Conservation (phyloP, 805 yeast species). For the Saccharomycopsis sp. region DNA sequence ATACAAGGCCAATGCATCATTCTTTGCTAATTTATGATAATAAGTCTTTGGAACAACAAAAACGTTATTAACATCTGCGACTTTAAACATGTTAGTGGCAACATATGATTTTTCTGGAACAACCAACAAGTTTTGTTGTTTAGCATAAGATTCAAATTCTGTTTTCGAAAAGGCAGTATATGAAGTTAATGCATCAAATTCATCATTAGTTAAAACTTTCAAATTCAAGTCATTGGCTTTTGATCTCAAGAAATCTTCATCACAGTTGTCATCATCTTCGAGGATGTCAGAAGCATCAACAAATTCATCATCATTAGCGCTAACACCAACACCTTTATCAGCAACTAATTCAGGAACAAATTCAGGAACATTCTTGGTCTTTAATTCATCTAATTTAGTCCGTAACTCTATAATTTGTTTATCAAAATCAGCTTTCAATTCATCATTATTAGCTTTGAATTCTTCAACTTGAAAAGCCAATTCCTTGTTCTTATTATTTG, state of each 20-base stretch:
- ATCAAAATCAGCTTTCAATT: constrained; percentile 1
- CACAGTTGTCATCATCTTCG: constrained; percentile 13
- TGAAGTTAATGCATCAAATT: constrained; percentile 26
- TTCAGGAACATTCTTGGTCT: not conserved
- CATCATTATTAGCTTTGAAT: not conserved
- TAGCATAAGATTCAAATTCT: constrained; percentile 36
- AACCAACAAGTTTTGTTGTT: constrained; percentile 40
- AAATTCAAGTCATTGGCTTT: constrained; percentile 36
- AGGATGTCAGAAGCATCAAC: constrained; percentile 20
- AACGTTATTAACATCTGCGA: constrained; percentile 48
- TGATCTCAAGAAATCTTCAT: constrained; percentile 16
- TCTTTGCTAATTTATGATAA: constrained; percentile 49
- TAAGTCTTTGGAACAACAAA: constrained; percentile 60
- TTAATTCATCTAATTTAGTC: not conserved
- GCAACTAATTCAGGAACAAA: not conserved
- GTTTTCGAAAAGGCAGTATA: constrained; percentile 20
- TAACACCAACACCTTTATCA: not conserved
- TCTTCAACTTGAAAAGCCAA: not conserved
- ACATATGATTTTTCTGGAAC: constrained; percentile 55
- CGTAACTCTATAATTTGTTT: not conserved
- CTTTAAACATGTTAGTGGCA: constrained; percentile 52
- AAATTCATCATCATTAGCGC: constrained; percentile 8
- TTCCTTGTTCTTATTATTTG: not conserved
- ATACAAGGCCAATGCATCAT: constrained; percentile 37
- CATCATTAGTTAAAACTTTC: constrained; percentile 38